Conservation (phyloP, 768 basidiomycete genomes). For the Xerocomellus intermedius region DNA sequence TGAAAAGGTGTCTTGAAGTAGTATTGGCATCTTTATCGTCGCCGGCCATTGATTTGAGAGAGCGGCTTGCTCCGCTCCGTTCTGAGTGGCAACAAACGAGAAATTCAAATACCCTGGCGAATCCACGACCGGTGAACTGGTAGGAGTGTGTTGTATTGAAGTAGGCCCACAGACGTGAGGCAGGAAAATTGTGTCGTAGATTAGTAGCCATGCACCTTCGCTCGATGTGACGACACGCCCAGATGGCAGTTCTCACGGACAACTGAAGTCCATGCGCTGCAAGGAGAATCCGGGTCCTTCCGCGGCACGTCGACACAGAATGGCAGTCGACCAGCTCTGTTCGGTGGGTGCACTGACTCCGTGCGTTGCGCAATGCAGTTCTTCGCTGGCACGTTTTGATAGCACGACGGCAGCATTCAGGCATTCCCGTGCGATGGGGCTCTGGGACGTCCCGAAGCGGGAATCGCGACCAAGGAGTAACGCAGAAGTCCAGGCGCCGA, state of each 20-base stretch:
- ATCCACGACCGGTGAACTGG: constrained; percentile 3
- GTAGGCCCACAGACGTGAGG: constrained; percentile 1
- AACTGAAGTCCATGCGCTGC: neutral
- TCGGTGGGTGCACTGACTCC: neutral
- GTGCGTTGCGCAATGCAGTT: constrained; percentile 3
- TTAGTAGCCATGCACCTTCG: neutral
- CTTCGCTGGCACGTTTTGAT: constrained; percentile 22
- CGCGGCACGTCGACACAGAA: constrained; percentile 9
- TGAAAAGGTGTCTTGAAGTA: neutral
- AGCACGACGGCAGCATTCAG: constrained; percentile 1
- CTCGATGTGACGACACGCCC: neutral
- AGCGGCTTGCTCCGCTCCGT: neutral
- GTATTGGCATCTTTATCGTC: neutral
- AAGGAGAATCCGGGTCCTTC: neutral
- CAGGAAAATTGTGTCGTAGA: constrained; percentile 9
- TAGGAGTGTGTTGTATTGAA: neutral
- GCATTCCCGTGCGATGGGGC: constrained; percentile 8
- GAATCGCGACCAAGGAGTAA: constrained; percentile 1
- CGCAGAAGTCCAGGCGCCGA: constrained; percentile 17
- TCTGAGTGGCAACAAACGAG: neutral
- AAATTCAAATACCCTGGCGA: constrained; percentile 3
- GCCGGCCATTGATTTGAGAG: neutral
- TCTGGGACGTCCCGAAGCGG: constrained; percentile 5
- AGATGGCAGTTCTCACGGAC: constrained; percentile 14
- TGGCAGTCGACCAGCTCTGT: constrained; percentile 5